A percentile compares a stretch with the other conserved stretches of the same genome.
These are phyloP conservation scores for Lichtheimia hyalospora DNA, from an alignment of 371 early-diverging fungal genomes.

Conservation along the genomic window DNA sequence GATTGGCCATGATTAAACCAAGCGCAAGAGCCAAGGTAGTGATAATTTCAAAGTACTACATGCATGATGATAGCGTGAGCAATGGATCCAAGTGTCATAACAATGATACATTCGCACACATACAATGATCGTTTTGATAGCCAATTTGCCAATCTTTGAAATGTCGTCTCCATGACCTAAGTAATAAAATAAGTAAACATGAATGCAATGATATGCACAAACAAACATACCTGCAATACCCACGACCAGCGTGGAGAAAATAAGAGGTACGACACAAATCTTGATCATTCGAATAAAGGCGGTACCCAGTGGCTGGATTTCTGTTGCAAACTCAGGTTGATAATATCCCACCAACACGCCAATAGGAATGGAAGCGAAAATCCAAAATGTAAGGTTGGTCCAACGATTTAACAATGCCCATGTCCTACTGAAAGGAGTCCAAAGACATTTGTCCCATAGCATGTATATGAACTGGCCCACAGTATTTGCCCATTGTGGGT, in stretches of 20 bases:
- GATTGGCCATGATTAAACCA: slow-evolving; percentile 70
- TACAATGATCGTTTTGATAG: slow-evolving; percentile 62
- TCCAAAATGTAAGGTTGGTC: slow-evolving; percentile 65
- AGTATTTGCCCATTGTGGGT: slow-evolving; percentile 10
- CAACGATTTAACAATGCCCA: slow-evolving; percentile 30
- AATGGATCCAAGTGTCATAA: neutral
- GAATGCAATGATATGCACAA: neutral
- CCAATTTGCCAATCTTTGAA: slow-evolving; percentile 58
- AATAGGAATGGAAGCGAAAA: slow-evolving; percentile 55
- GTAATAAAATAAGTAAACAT: neutral
- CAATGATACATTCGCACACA: slow-evolving; percentile 6
- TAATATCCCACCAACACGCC: slow-evolving; percentile 63
- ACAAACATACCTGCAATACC: slow-evolving; percentile 54
- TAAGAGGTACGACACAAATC: slow-evolving; percentile 67
- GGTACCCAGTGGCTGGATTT: slow-evolving; percentile 53
- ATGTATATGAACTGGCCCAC: neutral
- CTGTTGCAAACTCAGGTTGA: slow-evolving; percentile 45
- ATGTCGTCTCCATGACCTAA: slow-evolving; percentile 76
- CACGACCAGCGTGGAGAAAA: slow-evolving; percentile 71
- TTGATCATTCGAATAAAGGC: slow-evolving; percentile 72
- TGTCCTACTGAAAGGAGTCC: slow-evolving; percentile 6
- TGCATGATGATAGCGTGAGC: neutral
- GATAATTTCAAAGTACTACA: slow-evolving; percentile 67
- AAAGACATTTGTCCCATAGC: slow-evolving; percentile 7
- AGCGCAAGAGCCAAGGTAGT: slow-evolving; percentile 70